A percentile compares a stretch with the other conserved stretches of the same genome.
Conservation (phyloP, 225 moss, liverwort and hornwort species). For the Takakia lepidozioides region DNA sequence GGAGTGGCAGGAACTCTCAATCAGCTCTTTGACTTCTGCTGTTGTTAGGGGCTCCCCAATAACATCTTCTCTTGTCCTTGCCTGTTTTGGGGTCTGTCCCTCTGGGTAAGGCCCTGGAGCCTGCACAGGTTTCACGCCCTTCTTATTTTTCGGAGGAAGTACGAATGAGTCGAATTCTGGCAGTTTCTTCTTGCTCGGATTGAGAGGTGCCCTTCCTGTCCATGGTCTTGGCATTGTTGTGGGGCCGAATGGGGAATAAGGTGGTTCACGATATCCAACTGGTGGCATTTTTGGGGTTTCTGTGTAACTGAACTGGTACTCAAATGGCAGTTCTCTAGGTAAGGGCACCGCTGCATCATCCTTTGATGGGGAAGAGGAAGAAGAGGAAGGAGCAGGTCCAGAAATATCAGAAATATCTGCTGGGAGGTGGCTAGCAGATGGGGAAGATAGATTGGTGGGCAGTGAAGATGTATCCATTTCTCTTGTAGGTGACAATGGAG, state of each 20-base stretch:
- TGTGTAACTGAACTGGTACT: conserved; percentile 72
- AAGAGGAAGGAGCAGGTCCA: conserved; percentile 1
- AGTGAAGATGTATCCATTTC: too few relatives aligned
- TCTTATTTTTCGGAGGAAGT: conserved; percentile 71
- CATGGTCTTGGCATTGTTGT: conserved; percentile 66
- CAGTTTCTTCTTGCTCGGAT: conserved; percentile 70
- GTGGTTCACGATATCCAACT: conserved; percentile 68
- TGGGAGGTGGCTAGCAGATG: too few relatives aligned
- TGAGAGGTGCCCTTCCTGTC: conserved; percentile 80
- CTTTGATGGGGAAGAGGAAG: conserved; percentile 3
- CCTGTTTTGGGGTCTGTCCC: conserved; percentile 55
- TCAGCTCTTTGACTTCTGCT: conserved; percentile 63
- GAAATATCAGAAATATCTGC: too few relatives aligned
- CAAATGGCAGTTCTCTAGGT: conserved; percentile 43
- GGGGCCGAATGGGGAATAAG: conserved; percentile 95
- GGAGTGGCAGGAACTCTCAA: conserved; percentile 43
- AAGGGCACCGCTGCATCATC: conserved; percentile 11
- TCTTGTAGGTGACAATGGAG: too few relatives aligned
- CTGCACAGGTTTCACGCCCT: conserved; percentile 83
- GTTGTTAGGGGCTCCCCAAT: conserved; percentile 58
- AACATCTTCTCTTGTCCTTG: conserved; percentile 66
- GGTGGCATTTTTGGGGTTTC: conserved; percentile 72
- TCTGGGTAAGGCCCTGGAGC: conserved; percentile 66
- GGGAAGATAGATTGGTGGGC: too few relatives aligned
- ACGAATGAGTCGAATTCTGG: conserved; percentile 84